Base-by-base conservation (phyloP, 306 rosid genomes). In the Herpetospermum pedunculosum region DNA sequence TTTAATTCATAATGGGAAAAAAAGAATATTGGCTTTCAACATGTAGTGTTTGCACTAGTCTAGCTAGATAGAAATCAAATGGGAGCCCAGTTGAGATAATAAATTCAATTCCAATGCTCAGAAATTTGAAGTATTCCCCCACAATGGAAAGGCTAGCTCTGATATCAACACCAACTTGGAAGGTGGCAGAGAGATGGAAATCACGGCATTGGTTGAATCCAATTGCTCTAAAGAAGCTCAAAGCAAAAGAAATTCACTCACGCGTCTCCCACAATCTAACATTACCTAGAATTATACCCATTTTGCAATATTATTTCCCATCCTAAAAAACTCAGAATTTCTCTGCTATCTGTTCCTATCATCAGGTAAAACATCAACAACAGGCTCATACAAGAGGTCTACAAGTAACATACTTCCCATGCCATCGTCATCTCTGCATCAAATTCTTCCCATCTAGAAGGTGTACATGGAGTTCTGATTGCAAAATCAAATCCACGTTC, bases 401-500 rank as follows among this genome's bases (percentile, higher is more conserved):
- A 15, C 16, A 19, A 48, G 68, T 60, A 64, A 82, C 95, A 80
- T 89, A 94, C 99, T 74, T 94, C 95, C 99, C 99, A 94, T 67
- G 99, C 96, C 83, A 75, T 47, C 44, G 90, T 65, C 96, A 94
- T 91, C 83, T 94, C 99, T 75, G 86, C 85, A 73, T 94, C 96
- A 88, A 88, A 94, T 64, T 91, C 91, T 62, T 85, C 92, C 97
- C 99, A 94, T 83, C 99, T 89, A 59, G 91, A 81, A 77, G 92
- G 92, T 12, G 91, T 84, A 79, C 95, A 85, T 73, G 97, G 97
- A 76, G 92, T 94, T 85, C 84, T 86, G 79, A 94, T 91, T 68
- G 99, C 88, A 82, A 94, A 94, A 80, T 94, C 99, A 76, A 80
- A 94, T 85, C 88, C 88, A 43, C 77, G 77, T 82, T 88, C 85